Base-by-base conservation (phyloP, 1,139 yeast genomes). In the Arxiozyma heterogenica region DNA sequence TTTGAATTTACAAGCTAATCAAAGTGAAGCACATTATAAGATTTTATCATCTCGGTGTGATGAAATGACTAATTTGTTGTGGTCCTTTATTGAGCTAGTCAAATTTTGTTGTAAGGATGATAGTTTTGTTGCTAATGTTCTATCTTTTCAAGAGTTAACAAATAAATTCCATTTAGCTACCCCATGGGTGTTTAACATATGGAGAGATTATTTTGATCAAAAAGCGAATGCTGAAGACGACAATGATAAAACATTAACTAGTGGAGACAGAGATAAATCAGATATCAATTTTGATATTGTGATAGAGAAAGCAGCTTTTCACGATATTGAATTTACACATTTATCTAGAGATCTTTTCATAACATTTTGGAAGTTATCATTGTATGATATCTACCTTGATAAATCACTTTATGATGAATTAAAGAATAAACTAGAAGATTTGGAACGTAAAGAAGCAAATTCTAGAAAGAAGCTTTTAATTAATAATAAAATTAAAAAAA, bases 151-250 rank as follows among this genome's bases (percentile, higher is more conserved):
- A 1, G 76, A 74, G 5, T 71, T 90, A 47, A 67, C 78, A 9
- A 62, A 66, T 8, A 71, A 74, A 1, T 85, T 76, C 61, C 75
- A 77, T 3, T 76, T 90, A 3, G 76, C 82, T 3, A 74, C 83
- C 0, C 76, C 78, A 41, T 86, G 93, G 88, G 84, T 84, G 0
- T 89, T 86, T 70, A 89, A 85, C 57, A 64, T 89, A 1, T 88
- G 96, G 95, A 77, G 97, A 63, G 74, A 76, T 11, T 60, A 61
- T 45, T 53, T 68, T 12, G 62, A 62, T 42, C 53, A 58, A 18
- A 53, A 54, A 15, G 58, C 44, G 25, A 27, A 54, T 39, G 55
- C 50, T 7, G 11, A 27, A 27, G 30, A 27, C 8, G 45, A 44
- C 20, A 51, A 47, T 25, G 51, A 50, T 22, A 49, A 48, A 43